A percentile compares a stretch with the other conserved stretches of the same genome.
phyloP scores from a whole-genome alignment of 805 yeast species.

The Suhomyces faveliae region DNA sequence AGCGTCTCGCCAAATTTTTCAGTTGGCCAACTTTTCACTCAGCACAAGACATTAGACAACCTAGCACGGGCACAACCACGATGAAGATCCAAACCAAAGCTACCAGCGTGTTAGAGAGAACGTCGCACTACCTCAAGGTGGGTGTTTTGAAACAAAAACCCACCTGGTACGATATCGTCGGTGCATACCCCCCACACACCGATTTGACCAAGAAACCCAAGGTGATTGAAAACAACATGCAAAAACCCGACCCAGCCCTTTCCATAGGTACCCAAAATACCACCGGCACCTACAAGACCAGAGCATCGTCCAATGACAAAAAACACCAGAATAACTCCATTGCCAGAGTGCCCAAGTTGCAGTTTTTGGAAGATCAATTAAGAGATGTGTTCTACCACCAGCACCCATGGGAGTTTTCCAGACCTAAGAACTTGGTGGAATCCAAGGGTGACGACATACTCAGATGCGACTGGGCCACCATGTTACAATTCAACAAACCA shows the following conservation, averaged over 20 bases:
- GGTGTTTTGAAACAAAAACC: slow-evolving; percentile 76
- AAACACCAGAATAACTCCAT: slow-evolving; percentile 39
- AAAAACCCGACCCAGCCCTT: slow-evolving; percentile 28
- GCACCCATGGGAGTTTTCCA: slow-evolving; percentile 97
- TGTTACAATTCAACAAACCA: slow-evolving; percentile 69
- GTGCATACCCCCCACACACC: slow-evolving; percentile 74
- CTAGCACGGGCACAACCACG: background rate
- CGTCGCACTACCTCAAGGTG: slow-evolving; percentile 69
- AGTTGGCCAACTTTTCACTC: background rate
- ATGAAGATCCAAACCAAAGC: slow-evolving; percentile 73
- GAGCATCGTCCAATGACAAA: slow-evolving; percentile 37
- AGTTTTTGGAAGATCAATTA: slow-evolving; percentile 73
- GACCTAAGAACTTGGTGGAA: slow-evolving; percentile 83
- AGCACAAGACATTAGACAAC: background rate
- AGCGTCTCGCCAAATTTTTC: background rate
- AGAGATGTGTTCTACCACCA: slow-evolving; percentile 82
- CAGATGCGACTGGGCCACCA: slow-evolving; percentile 71
- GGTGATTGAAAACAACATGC: slow-evolving; percentile 24
- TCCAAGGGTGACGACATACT: slow-evolving; percentile 58
- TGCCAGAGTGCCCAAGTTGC: slow-evolving; percentile 52
- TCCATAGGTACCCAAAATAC: slow-evolving; percentile 19
- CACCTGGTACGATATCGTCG: slow-evolving; percentile 85
- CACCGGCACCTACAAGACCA: slow-evolving; percentile 43
- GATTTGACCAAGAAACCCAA: slow-evolving; percentile 52
- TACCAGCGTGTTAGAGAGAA: slow-evolving; percentile 71